A percentile compares a stretch with the other conserved stretches of the same genome.
Conservation (phyloP, 2,329 filamentous ascomycete species). For the Fusarium domesticum region DNA sequence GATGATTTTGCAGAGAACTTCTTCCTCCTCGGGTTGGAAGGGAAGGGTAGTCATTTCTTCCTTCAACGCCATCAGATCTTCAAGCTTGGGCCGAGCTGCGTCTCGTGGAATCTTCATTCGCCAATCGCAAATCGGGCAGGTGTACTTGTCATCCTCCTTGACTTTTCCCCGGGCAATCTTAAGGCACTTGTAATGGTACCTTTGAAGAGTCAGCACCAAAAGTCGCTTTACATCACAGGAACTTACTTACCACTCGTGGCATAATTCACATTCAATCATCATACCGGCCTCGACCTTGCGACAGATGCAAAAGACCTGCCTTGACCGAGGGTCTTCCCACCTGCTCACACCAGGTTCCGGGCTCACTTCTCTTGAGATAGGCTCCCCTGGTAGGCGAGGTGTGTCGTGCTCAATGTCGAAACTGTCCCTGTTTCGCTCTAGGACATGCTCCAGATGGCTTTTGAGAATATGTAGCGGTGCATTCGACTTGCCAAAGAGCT, state of each 20-base stretch:
- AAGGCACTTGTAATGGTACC: slow-evolving; percentile 96
- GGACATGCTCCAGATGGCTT: slow-evolving; percentile 88
- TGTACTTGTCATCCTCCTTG: slow-evolving; percentile 98
- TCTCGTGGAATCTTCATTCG: slow-evolving; percentile 95
- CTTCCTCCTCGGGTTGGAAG: slow-evolving; percentile 95
- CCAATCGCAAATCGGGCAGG: slow-evolving; percentile 97
- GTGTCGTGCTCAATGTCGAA: slow-evolving; percentile 85
- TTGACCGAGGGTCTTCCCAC: slow-evolving; percentile 60
- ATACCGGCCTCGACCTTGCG: slow-evolving; percentile 89
- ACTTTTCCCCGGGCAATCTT: slow-evolving; percentile 98
- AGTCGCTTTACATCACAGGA: neutral
- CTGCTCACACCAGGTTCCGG: slow-evolving; percentile 51
- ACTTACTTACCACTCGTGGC: slow-evolving; percentile 82
- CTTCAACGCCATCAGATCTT: slow-evolving; percentile 80
- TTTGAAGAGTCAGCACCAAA: slow-evolving; percentile 33
- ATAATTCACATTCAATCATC: slow-evolving; percentile 99
- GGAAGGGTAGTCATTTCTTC: slow-evolving; percentile 77
- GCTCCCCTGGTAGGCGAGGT: slow-evolving; percentile 85
- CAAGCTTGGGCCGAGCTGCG: slow-evolving; percentile 89
- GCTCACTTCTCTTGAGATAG: slow-evolving; percentile 77
- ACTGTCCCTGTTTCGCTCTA: slow-evolving; percentile 84
- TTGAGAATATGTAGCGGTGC: slow-evolving; percentile 94
- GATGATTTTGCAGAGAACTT: slow-evolving; percentile 80
- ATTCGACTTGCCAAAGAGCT: slow-evolving; percentile 96
- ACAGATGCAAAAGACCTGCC: slow-evolving; percentile 96